These are phyloP conservation scores for Elsinoe necatrix DNA, from an alignment of 2,329 filamentous ascomycete species.

Conservation along the genomic window DNA sequence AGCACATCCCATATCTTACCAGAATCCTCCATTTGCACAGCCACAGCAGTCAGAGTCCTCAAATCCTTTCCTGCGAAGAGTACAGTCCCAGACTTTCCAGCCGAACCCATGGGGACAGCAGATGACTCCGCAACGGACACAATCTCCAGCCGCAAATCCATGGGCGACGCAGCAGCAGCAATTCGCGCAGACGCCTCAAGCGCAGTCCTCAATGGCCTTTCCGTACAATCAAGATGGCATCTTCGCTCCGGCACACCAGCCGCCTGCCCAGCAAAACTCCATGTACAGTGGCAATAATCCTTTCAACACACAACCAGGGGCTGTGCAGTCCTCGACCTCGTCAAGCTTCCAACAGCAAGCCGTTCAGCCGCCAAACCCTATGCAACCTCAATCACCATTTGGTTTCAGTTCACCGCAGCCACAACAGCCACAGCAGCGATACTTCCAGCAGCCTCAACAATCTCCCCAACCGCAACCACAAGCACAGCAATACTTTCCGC, in stretches of 20 bases:
- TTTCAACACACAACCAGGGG: constrained; percentile 18
- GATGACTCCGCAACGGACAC: constrained; percentile 15
- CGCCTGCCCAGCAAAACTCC: constrained; percentile 18
- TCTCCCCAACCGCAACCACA: constrained; percentile 33
- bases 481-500: constrained; percentile 22
- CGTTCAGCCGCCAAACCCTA: constrained; percentile 23
- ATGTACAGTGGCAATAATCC: constrained; percentile 15
- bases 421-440: constrained; percentile 29
- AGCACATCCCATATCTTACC: constrained; percentile 20
- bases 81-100: constrained; percentile 37
- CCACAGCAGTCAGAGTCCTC: constrained; percentile 15
- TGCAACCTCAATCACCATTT: constrained; percentile 25
- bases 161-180: constrained; percentile 33
- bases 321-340: constrained; percentile 27
- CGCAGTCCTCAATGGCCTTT: constrained; percentile 23
- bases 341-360: constrained; percentile 24
- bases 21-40: constrained; percentile 21
- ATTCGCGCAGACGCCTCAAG: constrained; percentile 28
- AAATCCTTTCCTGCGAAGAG: constrained; percentile 39
- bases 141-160: constrained; percentile 20
- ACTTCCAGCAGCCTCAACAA: constrained; percentile 27
- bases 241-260: constrained; percentile 23
- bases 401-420: constrained; percentile 27
- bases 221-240: constrained; percentile 25
- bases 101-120: constrained; percentile 19